These are phyloP conservation scores for Trichoderma simmonsii DNA, from an alignment of 2,329 filamentous ascomycete species.

Conservation along the genomic window DNA sequence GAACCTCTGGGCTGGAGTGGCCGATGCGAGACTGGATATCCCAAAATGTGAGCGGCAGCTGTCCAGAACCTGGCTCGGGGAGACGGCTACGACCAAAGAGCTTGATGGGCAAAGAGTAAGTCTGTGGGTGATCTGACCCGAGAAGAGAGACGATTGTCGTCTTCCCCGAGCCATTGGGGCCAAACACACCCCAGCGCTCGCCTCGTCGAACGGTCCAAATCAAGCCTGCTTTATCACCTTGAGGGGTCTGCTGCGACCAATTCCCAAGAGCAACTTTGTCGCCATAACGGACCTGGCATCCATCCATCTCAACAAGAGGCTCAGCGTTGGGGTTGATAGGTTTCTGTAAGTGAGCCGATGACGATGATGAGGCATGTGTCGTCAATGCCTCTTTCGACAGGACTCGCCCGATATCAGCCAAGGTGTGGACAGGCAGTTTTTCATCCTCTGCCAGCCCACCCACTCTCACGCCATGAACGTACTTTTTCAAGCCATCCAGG, in stretches of 20 bases:
- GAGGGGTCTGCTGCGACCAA: slow-evolving; percentile 62
- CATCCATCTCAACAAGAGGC: slow-evolving; percentile 79
- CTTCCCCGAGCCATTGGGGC: slow-evolving; percentile 92
- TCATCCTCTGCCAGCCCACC: slow-evolving; percentile 46
- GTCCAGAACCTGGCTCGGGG: slow-evolving; percentile 63
- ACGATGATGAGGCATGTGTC: neutral
- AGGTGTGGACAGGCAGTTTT: slow-evolving; percentile 45
- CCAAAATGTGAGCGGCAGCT: slow-evolving; percentile 80
- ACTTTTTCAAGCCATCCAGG: slow-evolving; percentile 49
- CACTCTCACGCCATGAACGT: slow-evolving; percentile 45
- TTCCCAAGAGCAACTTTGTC: slow-evolving; percentile 74
- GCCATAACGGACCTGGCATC: slow-evolving; percentile 78
- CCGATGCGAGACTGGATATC: slow-evolving; percentile 88
- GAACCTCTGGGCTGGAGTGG: slow-evolving; percentile 90
- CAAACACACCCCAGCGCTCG: slow-evolving; percentile 88
- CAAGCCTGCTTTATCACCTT: slow-evolving; percentile 59
- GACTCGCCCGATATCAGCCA: slow-evolving; percentile 49
- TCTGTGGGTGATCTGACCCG: slow-evolving; percentile 92
- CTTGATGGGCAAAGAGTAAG: slow-evolving; percentile 82
- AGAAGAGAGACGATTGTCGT: slow-evolving; percentile 91
- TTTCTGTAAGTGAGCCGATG: slow-evolving; percentile 22
- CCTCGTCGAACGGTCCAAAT: slow-evolving; percentile 81
- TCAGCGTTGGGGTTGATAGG: slow-evolving; percentile 49
- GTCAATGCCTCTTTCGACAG: slow-evolving; percentile 30
- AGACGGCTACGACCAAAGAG: slow-evolving; percentile 81